phyloP scores from a whole-genome alignment of 2,329 filamentous ascomycete species.

The Cladosporium sp. region DNA sequence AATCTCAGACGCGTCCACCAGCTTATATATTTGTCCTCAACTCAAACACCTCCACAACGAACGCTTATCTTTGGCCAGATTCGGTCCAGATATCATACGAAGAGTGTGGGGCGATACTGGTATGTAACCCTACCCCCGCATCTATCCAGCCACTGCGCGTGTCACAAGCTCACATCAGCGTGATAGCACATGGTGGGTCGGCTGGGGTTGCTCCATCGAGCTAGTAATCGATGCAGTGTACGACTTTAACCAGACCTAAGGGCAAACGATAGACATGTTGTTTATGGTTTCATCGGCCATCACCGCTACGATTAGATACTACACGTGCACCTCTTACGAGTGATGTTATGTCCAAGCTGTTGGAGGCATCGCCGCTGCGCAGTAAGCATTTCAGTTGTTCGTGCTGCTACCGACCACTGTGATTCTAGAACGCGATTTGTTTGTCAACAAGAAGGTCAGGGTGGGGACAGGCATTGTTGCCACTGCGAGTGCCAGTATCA shows the following conservation, averaged over 20 bases:
- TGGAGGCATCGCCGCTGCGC: not conserved
- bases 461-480: not conserved
- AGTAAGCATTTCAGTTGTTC: not conserved
- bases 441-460: not conserved
- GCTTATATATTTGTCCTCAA: not conserved
- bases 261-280: not conserved
- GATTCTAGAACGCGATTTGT: not conserved
- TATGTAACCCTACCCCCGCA: conserved; percentile 7
- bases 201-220: not conserved
- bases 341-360: not conserved
- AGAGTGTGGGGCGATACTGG: conserved; percentile 2
- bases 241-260: not conserved
- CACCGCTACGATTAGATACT: not conserved
- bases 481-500: not conserved
- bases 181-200: not conserved
- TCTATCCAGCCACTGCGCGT: not conserved
- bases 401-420: not conserved
- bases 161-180: not conserved
- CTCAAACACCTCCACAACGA: not conserved
- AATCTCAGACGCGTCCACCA: not conserved
- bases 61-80: not conserved
- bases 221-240: not conserved
- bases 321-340: not conserved
- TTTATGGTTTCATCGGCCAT: not conserved
- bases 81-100: not conserved